Conservation (phyloP, 129 eudicot genomes). For the Escallonia rubra region DNA sequence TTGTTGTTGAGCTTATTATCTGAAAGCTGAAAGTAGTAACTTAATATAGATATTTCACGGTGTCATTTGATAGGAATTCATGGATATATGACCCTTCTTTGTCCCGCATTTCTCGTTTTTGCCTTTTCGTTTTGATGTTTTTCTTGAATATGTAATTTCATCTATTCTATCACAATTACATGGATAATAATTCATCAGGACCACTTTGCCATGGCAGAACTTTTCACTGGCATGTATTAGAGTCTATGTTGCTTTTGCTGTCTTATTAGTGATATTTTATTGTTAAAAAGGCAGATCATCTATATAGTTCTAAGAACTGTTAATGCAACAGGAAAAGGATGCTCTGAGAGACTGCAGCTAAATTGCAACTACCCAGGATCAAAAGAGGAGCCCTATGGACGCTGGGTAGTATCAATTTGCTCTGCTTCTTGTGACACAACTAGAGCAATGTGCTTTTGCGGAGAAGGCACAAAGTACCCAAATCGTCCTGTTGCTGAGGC, state of each 20-base stretch:
- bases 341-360: constrained; percentile 58
- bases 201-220: not conserved
- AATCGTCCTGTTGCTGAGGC: constrained; percentile 92
- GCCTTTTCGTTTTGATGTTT: no score
- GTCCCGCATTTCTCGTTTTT: no score
- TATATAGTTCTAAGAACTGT: not conserved
- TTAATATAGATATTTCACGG: no score
- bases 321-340: constrained; percentile 64
- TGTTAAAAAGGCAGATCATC: no score
- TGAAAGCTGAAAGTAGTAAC: no score
- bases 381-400: constrained; percentile 73
- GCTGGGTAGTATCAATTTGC: constrained; percentile 93
- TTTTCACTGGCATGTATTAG: not conserved
- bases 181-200: not conserved
- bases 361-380: constrained; percentile 69
- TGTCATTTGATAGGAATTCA: no score
- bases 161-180: no score
- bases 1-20: no score
- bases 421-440: constrained; percentile 90
- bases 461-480: constrained; percentile 92
- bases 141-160: no score
- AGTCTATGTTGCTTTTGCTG: no score
- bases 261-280: no score
- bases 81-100: no score
- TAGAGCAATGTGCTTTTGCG: constrained; percentile 97